A percentile compares a stretch with the other conserved stretches of the same genome.
These are phyloP conservation scores for Pelargonium nanum DNA, from an alignment of 345 rosid genomes.

Conservation along the genomic window DNA sequence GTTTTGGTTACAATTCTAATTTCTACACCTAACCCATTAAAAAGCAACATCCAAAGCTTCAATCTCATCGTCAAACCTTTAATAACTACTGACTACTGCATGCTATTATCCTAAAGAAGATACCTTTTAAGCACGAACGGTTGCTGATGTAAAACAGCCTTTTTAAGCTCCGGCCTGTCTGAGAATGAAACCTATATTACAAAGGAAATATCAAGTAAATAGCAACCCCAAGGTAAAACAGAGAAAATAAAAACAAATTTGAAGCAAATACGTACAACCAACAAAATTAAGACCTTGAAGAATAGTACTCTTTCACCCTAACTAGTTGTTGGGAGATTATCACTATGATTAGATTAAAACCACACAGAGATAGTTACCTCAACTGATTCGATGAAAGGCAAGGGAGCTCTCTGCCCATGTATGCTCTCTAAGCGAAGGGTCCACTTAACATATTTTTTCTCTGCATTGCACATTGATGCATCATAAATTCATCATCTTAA, in stretches of 20 bases:
- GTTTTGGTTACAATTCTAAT: too few relatives aligned
- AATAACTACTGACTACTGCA: too few relatives aligned
- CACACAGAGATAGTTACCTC: constrained; percentile 13
- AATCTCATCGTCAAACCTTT: too few relatives aligned
- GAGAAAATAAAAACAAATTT: not conserved
- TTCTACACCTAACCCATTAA: too few relatives aligned
- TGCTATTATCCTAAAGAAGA: not conserved
- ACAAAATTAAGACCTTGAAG: not conserved
- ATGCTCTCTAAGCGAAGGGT: constrained; percentile 21
- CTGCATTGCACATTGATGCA: constrained; percentile 8
- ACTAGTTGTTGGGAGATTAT: not conserved
- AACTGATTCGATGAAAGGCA: constrained; percentile 29
- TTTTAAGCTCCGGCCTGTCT: constrained; percentile 18
- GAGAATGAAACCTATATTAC: constrained; percentile 24
- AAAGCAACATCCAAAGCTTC: too few relatives aligned
- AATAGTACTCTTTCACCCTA: not conserved
- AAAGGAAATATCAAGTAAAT: not conserved
- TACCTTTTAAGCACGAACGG: constrained; percentile 30
- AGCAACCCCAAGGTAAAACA: not conserved
- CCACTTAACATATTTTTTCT: constrained; percentile 26
- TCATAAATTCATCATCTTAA: too few relatives aligned
- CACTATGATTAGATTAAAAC: not conserved
- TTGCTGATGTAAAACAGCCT: constrained; percentile 20
- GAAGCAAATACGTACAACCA: not conserved
- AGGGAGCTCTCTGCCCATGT: constrained; percentile 18